Conservation (phyloP, 2,329 filamentous ascomycete species). For the Sordariomycetes sp. region DNA sequence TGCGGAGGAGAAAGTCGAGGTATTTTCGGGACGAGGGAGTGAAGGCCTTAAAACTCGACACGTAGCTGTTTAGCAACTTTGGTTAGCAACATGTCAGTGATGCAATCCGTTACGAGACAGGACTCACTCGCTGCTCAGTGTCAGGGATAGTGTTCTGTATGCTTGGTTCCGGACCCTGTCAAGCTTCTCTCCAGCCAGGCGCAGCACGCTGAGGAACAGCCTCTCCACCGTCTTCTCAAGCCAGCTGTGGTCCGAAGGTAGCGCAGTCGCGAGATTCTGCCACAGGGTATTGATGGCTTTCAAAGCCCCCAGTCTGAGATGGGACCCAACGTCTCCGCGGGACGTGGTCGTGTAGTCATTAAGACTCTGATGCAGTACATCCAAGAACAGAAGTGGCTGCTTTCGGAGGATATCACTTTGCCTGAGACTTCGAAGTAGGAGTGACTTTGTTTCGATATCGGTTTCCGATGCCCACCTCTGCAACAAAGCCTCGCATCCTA, state of each 20-base stretch:
- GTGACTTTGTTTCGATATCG: conserved; percentile 36
- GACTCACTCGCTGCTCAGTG: conserved; percentile 32
- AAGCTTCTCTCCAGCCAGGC: conserved; percentile 76
- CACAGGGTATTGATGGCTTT: conserved; percentile 58
- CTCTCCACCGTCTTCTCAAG: conserved; percentile 16
- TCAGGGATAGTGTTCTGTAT: conserved; percentile 35
- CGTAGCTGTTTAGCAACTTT: conserved; percentile 15
- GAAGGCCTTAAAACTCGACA: conserved; percentile 19
- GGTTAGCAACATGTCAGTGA: background rate
- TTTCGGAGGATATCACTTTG: conserved; percentile 29
- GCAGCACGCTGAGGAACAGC: conserved; percentile 38
- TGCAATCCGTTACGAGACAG: background rate
- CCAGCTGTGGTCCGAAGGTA: conserved; percentile 11
- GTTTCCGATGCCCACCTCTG: conserved; percentile 37
- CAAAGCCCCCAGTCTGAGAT: conserved; percentile 70
- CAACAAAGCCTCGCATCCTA: conserved; percentile 29
- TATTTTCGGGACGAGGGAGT: conserved; percentile 47
- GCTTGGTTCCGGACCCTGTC: conserved; percentile 69
- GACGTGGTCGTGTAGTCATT: conserved; percentile 88
- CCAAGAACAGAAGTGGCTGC: conserved; percentile 25
- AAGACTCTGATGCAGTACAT: conserved; percentile 43
- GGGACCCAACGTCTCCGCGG: conserved; percentile 78
- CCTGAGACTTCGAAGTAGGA: conserved; percentile 41
- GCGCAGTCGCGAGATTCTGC: conserved; percentile 15
- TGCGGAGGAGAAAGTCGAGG: conserved; percentile 38